Evolutionary conservation across 1,139 yeast species (phyloP).

Genomic region (Geotrichum europaeum): DNA sequence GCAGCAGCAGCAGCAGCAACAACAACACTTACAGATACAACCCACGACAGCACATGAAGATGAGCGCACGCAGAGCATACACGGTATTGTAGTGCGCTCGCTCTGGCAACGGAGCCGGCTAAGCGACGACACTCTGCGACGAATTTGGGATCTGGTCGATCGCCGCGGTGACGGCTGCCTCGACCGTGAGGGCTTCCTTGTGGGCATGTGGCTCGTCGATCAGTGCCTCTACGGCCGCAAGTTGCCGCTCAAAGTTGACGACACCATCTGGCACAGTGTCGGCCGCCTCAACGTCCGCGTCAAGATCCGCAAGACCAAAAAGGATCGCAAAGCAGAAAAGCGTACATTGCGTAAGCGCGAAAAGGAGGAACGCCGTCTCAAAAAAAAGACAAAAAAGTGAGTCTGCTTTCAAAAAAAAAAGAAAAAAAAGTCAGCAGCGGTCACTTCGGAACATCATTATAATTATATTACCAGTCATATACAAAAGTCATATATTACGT

Average conservation of each 20-base stretch:
- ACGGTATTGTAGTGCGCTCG: conserved; percentile 64
- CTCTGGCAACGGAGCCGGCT: conserved; percentile 76
- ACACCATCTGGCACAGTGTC: conserved; percentile 37
- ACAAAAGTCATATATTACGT: too few species aligned
- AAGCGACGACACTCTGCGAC: conserved; percentile 54
- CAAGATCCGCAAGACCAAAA: conserved; percentile 27
- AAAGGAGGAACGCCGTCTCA: conserved; percentile 1
- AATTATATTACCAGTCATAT: not conserved
- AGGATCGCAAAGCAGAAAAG: conserved; percentile 15
- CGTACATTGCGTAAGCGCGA: not conserved
- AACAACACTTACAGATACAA: conserved; percentile 20
- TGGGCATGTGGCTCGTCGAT: conserved; percentile 95
- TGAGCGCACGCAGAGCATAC: conserved; percentile 44
- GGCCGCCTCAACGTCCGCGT: conserved; percentile 39
- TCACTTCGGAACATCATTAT: not conserved
- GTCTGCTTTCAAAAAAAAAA: not conserved
- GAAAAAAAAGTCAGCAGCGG: not conserved
- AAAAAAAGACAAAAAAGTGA: not conserved
- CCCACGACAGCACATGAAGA: conserved; percentile 29
- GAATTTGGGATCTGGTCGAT: conserved; percentile 80
- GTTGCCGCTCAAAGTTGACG: conserved; percentile 54
- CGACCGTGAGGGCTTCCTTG: conserved; percentile 74
- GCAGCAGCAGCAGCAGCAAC: conserved; percentile 16
- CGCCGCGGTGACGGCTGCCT: conserved; percentile 68
- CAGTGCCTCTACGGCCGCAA: conserved; percentile 93